phyloP scores from a whole-genome alignment of 2,329 filamentous ascomycete genomes.

The Venturia aucupariae region DNA sequence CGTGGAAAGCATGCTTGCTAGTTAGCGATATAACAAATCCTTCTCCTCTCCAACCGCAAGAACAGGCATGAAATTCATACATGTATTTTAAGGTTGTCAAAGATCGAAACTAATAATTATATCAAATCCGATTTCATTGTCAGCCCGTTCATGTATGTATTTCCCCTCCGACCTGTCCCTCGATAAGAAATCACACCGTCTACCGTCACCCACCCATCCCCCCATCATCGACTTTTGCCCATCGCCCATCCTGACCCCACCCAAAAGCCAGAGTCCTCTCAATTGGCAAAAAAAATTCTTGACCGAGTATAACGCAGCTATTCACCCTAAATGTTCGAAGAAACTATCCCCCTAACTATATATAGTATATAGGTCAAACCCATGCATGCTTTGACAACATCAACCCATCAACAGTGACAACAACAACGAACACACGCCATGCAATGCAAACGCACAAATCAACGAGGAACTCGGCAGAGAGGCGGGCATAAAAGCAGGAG shows the following conservation, averaged over 20 bases:
- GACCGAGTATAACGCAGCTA: background rate
- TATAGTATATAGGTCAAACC: background rate
- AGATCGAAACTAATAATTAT: background rate
- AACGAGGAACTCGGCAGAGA: background rate
- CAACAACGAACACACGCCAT: background rate
- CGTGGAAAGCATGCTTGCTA: too few species aligned
- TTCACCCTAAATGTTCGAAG: background rate
- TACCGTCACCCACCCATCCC: background rate
- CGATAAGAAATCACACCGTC: background rate
- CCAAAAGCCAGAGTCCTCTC: background rate
- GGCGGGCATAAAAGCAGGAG: background rate
- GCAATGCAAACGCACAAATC: constrained; percentile 6
- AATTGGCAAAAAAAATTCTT: background rate
- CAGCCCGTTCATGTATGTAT: background rate
- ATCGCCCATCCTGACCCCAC: background rate
- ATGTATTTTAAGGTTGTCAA: too few species aligned
- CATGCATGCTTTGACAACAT: too few species aligned
- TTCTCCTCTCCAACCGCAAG: too few species aligned
- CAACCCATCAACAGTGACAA: background rate
- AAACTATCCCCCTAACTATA: background rate
- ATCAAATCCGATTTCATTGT: background rate
- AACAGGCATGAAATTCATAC: too few species aligned
- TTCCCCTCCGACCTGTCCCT: background rate
- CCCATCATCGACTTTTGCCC: background rate
- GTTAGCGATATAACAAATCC: too few species aligned